Evolutionary conservation across 2,329 filamentous ascomycete species (phyloP), one percentile per base, ranked within the genome.

Genomic region (Aspergillus niger): DNA sequence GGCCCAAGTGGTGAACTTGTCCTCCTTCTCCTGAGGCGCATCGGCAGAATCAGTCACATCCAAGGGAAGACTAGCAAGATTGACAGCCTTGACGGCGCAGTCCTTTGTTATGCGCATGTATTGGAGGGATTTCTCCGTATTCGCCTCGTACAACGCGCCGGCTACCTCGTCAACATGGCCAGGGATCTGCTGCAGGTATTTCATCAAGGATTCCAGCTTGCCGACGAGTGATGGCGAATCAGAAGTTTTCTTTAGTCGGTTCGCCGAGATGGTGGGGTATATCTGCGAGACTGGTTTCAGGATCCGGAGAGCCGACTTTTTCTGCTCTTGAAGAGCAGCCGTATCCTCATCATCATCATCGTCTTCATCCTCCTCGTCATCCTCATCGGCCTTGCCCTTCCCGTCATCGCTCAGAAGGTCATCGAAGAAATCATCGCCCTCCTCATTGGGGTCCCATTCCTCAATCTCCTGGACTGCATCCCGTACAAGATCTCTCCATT

Each of bases 381-480:
- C 65, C 28, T 66, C 62, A 2, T 69, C 65, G 3, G 59, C 61
- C 17, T 68, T 64, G 3, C 59, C 61, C 17, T 68, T 64, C 5
- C 65, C 69, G 17, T 75, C 70, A 36, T 74, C 72, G 20, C 67
- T 72, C 38, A 76, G 62, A 41, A 74, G 56, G n/a, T 76, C 72
- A 55, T 77, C 75, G 51, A 79, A 77, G 58, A 79, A 77, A 1
- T 86, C 87, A 0, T 86, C 86, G 3, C 86, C 85, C 0, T 84
- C 83, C 8, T 86, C 84, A 68, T 92, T 89, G 1, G 92, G 90
- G 20, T 89, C 87, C 92, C 93, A 97, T 68, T 94, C 91, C 72
- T 92, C 91, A 65, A 97, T 76, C 77, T 97, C 94, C 63, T 91
- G 86, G 67, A 96, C 85, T 0, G 92, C 90, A 78, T 97, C 94